A percentile compares a stretch with the other conserved stretches of the same genome.
phyloP scores from a whole-genome alignment of 2,329 filamentous ascomycete species.

The Microcyclosporella mali region DNA sequence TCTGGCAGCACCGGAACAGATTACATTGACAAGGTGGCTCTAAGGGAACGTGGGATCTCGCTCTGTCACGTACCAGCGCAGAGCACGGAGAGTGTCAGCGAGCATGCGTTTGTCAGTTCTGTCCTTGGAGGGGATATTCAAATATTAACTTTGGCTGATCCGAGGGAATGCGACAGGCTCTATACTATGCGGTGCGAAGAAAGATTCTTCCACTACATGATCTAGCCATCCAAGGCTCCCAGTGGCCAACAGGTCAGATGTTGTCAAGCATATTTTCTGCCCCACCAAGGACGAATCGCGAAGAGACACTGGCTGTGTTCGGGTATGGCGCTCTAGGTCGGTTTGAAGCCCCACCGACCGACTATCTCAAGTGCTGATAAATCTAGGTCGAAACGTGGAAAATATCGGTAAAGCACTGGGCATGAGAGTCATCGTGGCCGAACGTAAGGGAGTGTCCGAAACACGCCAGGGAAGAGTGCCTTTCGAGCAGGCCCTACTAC shows the following conservation, averaged over 20 bases:
- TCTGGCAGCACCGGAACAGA: slow-evolving; percentile 45
- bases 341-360: slow-evolving; percentile 5
- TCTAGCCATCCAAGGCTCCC: slow-evolving; percentile 30
- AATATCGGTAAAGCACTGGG: slow-evolving; percentile 41
- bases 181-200: slow-evolving; percentile 45
- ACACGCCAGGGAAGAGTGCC: slow-evolving; percentile 28
- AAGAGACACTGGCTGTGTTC: slow-evolving; percentile 46
- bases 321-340: slow-evolving; percentile 46
- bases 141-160: no score
- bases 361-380: neutral
- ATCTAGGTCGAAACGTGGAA: slow-evolving; percentile 39
- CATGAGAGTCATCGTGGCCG: slow-evolving; percentile 47
- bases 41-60: slow-evolving; percentile 38
- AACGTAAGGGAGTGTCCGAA: slow-evolving; percentile 35
- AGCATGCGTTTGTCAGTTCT: slow-evolving; percentile 49
- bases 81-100: slow-evolving; percentile 43
- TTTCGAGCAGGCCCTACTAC: slow-evolving; percentile 34
- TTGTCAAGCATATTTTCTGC: slow-evolving; percentile 32
- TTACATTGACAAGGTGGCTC: slow-evolving; percentile 42
- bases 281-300: slow-evolving; percentile 41
- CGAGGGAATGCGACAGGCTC: slow-evolving; percentile 7
- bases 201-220: slow-evolving; percentile 36
- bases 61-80: slow-evolving; percentile 44
- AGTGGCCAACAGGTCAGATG: slow-evolving; percentile 38
- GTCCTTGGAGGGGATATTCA: no score